Evolutionary conservation across 73 alveolate genomes (phyloP), one percentile per base, ranked within the genome.

Genomic region (Tetrahymena borealis): DNA sequence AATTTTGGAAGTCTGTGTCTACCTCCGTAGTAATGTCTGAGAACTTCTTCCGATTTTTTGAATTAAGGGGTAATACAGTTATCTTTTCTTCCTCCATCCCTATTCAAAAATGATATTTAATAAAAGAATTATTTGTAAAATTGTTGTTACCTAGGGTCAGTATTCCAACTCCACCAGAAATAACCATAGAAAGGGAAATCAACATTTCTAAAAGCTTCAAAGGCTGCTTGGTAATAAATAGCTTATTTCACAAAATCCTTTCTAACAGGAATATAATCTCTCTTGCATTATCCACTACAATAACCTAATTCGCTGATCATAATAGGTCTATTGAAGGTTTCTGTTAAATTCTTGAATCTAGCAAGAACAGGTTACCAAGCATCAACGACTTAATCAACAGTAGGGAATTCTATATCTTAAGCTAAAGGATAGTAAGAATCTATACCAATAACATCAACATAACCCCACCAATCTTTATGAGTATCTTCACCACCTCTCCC

Each of bases 101-200:
- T 60, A 0, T 60, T n/a, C n/a, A n/a, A n/a, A n/a, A n/a, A n/a
- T n/a, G n/a, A n/a, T n/a, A n/a, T n/a, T n/a, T n/a, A n/a, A n/a
- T n/a, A n/a, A n/a, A n/a, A n/a, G n/a, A n/a, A n/a, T n/a, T n/a
- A n/a, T n/a, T n/a, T n/a, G n/a, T n/a, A n/a, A n/a, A n/a, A n/a
- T n/a, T n/a, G n/a, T n/a, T 24, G 28, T 18, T 60, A 60, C 85
- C 85, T 60, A n/a, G 85, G 85, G 28, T 60, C 85, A 60, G 85
- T 60, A 60, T 60, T 60, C 85, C 85, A 60, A n/a, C 85, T 60
- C 85, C 85, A 60, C 85, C 85, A 60, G 85, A 60, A 60, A n/a
- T 60, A 60, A 18, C 85, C 85, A 60, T 18, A 60, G 85, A 60
- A 60, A 18, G 85, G 85, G 37, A 60, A 60, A 60, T 60, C 85